These are phyloP conservation scores for Diaporthe sp. DNA, from an alignment of 2,329 filamentous ascomycete genomes.

Conservation along the genomic window DNA sequence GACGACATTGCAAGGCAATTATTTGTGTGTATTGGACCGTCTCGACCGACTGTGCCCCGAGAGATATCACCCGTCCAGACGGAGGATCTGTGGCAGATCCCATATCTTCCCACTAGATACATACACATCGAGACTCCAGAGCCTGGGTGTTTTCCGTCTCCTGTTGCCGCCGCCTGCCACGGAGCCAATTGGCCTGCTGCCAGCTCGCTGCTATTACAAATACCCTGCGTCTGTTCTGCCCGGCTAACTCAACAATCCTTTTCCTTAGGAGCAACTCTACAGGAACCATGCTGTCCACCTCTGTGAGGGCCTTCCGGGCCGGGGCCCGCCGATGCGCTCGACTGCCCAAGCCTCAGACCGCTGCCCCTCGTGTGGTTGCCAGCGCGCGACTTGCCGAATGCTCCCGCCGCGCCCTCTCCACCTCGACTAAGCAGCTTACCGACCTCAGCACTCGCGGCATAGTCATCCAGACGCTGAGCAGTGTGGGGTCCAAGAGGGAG, in stretches of 20 bases:
- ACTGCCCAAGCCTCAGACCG: constrained; percentile 41
- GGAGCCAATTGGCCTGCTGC: constrained; percentile 13
- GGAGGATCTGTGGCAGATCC: neutral
- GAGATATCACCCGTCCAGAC: neutral
- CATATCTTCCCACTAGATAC: neutral
- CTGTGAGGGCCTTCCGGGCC: constrained; percentile 57
- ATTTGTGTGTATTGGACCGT: neutral
- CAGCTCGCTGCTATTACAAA: neutral
- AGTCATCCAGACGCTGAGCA: constrained; percentile 91
- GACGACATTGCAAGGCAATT: neutral
- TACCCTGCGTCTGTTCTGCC: neutral
- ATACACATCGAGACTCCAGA: neutral
- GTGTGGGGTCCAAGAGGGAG: constrained; percentile 95
- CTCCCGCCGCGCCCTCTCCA: constrained; percentile 51
- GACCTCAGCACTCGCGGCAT: constrained; percentile 80
- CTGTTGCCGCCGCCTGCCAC: constrained; percentile 20
- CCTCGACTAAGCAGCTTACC: constrained; percentile 51
- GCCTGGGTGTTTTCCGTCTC: neutral
- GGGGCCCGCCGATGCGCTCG: constrained; percentile 58
- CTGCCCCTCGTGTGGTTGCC: constrained; percentile 30
- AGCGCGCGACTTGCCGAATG: constrained; percentile 43
- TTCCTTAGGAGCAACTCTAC: constrained; percentile 8
- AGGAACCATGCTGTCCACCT: constrained; percentile 59
- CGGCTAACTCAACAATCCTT: constrained; percentile 13
- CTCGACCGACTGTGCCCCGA: neutral